Base-by-base conservation (phyloP, 768 basidiomycete genomes). In the Hortiboletus flavorubellus region DNA sequence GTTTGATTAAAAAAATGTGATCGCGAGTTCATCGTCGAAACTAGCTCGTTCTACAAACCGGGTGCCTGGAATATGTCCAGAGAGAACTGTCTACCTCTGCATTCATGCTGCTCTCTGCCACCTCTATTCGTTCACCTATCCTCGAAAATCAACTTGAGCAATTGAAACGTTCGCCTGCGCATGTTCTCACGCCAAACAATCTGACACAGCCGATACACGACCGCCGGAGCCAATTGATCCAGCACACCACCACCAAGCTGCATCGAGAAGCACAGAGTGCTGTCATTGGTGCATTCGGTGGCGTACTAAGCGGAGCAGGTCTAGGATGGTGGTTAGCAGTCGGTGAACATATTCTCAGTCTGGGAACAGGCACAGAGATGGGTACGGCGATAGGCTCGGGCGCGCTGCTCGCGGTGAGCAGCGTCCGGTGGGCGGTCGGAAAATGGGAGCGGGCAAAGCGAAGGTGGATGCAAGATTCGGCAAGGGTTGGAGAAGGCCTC, bases 381-480 rank as follows among this genome's bases (percentile, higher is more conserved):
- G 77, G 75, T 38, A 87, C 85, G 2, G 82, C 84, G 1, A 64
- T 84, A 29, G 87, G 85, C 3, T 68, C 81, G 0, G 87, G 86
- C 12, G 73, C 79, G 51, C 65, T 92, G 11, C 71, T 77, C 18
- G 75, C 78, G 0, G 65, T 79, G 7, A 61, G 70, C 3, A 78
- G 82, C 44, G 56, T 88, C 40, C 73, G 87, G 40, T 88, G 85
- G 84, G 80, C 79, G 2, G 75, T 86, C 6, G 79, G 81, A 12
- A 75, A 74, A 55, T 91, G 88, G 87, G 86, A 89, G 53, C 80
- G 76, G 59, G 82, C 83, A 4, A 86, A 87, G 67, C 73, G 69
- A 53, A 73, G 72, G 55, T 92, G 88, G 87, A 79, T 80, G 80
- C 76, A 80, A 50, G 87, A 90, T 65, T 86, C 83, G 76, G 64